A percentile compares a stretch with the other conserved stretches of the same genome.
Conservation (phyloP, 208 protist species). For the Leishmania major region DNA sequence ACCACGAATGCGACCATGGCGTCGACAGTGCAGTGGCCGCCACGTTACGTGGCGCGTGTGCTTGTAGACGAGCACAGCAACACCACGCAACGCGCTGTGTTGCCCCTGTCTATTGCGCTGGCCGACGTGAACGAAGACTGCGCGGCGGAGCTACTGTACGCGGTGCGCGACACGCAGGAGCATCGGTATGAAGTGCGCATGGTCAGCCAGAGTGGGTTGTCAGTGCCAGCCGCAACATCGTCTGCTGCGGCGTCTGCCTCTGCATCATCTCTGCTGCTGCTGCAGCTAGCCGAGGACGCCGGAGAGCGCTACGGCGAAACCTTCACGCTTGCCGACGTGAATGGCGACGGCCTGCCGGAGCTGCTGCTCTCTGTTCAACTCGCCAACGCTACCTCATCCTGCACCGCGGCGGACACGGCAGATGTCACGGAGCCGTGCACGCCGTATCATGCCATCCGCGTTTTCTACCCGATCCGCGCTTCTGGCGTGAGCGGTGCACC, state of each 20-base stretch:
- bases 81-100: slow-evolving; percentile 2
- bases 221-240: background rate
- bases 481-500: slow-evolving; percentile 6
- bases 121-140: slow-evolving; percentile 76
- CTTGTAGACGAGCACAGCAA: slow-evolving; percentile 14
- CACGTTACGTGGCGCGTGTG: slow-evolving; percentile 17
- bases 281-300: slow-evolving; percentile 9
- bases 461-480: slow-evolving; percentile 26
- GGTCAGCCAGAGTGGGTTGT: slow-evolving; percentile 5
- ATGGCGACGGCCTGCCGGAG: slow-evolving; percentile 62
- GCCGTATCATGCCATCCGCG: slow-evolving; percentile 21
- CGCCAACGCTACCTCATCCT: slow-evolving; percentile 6
- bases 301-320: slow-evolving; percentile 33
- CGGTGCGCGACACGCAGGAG: slow-evolving; percentile 27
- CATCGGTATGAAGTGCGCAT: slow-evolving; percentile 36
- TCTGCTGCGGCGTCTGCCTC: background rate
- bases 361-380: slow-evolving; percentile 47
- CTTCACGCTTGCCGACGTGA: slow-evolving; percentile 44
- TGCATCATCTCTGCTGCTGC: slow-evolving; percentile 6
- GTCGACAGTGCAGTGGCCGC: background rate
- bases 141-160: slow-evolving; percentile 59
- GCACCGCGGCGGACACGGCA: slow-evolving; percentile 11
- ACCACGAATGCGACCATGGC: background rate
- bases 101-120: slow-evolving; percentile 38
- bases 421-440: slow-evolving; percentile 12